Conservation (phyloP, 2,329 filamentous ascomycete species). For the Fusarium vanettenii region DNA sequence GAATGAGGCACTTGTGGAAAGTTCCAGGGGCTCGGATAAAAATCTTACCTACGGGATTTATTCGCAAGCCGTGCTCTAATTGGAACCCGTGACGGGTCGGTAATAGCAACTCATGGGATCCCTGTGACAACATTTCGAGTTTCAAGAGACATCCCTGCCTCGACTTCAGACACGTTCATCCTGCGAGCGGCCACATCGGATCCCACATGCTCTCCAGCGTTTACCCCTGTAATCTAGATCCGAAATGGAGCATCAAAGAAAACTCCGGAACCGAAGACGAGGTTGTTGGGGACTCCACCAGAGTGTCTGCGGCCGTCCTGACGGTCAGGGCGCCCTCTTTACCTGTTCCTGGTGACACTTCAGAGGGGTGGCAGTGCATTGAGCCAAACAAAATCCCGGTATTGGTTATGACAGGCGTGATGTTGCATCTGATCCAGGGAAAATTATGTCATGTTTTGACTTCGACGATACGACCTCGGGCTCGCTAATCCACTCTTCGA, state of each 20-base stretch:
- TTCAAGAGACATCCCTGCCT: neutral
- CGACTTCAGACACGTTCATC: neutral
- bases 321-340: neutral
- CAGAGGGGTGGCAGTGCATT: neutral
- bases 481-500: neutral
- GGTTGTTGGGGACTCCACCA: neutral
- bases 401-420: neutral
- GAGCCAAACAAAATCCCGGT: neutral
- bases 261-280: neutral
- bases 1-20: neutral
- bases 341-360: neutral
- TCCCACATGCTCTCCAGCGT: neutral
- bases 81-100: neutral
- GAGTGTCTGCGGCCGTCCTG: neutral
- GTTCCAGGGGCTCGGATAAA: neutral
- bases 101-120: neutral
- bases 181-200: neutral
- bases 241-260: neutral
- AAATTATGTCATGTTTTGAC: neutral
- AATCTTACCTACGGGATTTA: neutral
- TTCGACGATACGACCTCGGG: neutral
- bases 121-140: neutral
- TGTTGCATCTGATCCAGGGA: neutral
- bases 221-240: neutral
- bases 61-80: neutral